Evolutionary conservation across 179 eudicot species (phyloP).

Genomic region (Sideroxylon spinosum): DNA sequence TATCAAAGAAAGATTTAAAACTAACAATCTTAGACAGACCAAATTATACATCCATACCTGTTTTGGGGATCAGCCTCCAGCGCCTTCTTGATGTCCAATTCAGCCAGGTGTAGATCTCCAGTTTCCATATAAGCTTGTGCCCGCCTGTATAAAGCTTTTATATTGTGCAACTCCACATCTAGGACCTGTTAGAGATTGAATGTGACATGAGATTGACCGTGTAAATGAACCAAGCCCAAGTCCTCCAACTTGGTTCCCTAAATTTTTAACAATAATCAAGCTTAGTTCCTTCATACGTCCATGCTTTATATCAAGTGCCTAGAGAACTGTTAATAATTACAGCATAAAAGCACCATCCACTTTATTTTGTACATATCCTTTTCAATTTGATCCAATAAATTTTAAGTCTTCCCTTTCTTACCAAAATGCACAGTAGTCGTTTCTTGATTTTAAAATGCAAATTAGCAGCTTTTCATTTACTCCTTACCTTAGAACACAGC

Average conservation of each 20-base stretch:
- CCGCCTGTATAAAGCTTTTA: slow-evolving; percentile 63
- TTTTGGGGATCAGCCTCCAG: slow-evolving; percentile 55
- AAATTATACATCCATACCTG: slow-evolving; percentile 29
- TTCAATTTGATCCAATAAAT: background rate
- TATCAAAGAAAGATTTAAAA: background rate
- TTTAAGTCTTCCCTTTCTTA: background rate
- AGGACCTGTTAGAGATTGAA: slow-evolving; percentile 36
- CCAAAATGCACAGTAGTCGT: background rate
- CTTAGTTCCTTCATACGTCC: background rate
- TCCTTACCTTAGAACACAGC: slow-evolving; percentile 56
- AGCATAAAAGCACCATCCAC: background rate
- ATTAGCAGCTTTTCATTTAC: background rate
- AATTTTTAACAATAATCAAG: background rate
- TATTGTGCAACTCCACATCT: slow-evolving; percentile 44
- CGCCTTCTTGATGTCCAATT: slow-evolving; percentile 56
- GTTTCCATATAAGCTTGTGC: slow-evolving; percentile 54
- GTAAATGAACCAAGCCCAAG: background rate
- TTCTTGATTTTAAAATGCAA: slow-evolving; percentile 1
- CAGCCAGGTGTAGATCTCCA: slow-evolving; percentile 50
- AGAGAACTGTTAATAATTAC: background rate
- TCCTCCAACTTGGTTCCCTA: background rate
- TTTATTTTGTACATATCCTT: background rate
- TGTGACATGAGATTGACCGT: background rate
- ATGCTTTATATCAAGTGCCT: background rate
- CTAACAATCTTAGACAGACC: background rate